A percentile compares a stretch with the other conserved stretches of the same genome.
phyloP scores from a whole-genome alignment of 2,329 filamentous ascomycete genomes.

The Claviceps sp. region DNA sequence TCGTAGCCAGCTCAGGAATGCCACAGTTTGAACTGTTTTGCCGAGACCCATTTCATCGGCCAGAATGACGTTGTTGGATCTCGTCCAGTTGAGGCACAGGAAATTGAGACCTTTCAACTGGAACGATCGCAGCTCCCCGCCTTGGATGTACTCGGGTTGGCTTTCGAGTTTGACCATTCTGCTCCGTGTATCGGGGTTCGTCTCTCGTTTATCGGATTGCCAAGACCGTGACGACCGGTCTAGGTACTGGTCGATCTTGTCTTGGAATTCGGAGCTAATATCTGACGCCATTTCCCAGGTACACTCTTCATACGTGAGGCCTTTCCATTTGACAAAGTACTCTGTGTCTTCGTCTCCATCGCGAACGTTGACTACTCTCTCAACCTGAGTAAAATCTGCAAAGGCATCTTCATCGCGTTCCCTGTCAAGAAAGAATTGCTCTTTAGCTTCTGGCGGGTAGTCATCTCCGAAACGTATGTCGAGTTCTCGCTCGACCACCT shows the following conservation, averaged over 20 bases:
- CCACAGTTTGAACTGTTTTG: slow-evolving; percentile 94
- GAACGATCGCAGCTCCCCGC: slow-evolving; percentile 79
- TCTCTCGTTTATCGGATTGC: slow-evolving; percentile 64
- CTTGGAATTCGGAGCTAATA: slow-evolving; percentile 66
- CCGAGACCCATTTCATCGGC: slow-evolving; percentile 98
- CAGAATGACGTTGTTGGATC: slow-evolving; percentile 87
- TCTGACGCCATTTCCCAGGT: slow-evolving; percentile 80
- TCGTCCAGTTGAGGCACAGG: slow-evolving; percentile 89
- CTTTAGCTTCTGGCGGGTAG: slow-evolving; percentile 69
- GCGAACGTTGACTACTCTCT: slow-evolving; percentile 77
- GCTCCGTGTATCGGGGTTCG: slow-evolving; percentile 61
- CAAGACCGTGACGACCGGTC: slow-evolving; percentile 73
- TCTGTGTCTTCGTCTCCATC: slow-evolving; percentile 70
- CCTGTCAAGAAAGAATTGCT: slow-evolving; percentile 90
- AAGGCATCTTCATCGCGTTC: slow-evolving; percentile 82
- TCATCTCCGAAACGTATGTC: slow-evolving; percentile 64
- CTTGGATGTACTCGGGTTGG: slow-evolving; percentile 75
- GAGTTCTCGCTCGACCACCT: slow-evolving; percentile 67
- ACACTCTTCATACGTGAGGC: slow-evolving; percentile 81
- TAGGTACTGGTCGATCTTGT: slow-evolving; percentile 82
- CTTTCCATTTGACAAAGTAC: slow-evolving; percentile 96
- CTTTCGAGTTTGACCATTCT: slow-evolving; percentile 60
- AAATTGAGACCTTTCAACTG: slow-evolving; percentile 93
- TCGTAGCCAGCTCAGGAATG: slow-evolving; percentile 93
- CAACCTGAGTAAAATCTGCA: slow-evolving; percentile 81